These are phyloP conservation scores for Scheffersomyces titani DNA, from an alignment of 1,139 yeast species.

Conservation along the genomic window DNA sequence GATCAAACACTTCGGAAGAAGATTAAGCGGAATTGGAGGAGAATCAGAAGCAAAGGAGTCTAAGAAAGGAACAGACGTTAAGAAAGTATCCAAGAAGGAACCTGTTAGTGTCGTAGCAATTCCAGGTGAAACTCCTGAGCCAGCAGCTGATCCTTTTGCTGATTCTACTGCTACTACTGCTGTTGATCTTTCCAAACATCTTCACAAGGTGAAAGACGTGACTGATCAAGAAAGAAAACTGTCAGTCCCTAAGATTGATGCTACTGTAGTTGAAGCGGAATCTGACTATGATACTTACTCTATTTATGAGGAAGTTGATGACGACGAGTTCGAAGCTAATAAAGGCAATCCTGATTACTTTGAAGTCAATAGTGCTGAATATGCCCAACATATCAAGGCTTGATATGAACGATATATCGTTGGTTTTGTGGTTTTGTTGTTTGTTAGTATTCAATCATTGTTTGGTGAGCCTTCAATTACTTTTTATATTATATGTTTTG, in stretches of 20 bases:
- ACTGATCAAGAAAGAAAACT: slow-evolving; percentile 4
- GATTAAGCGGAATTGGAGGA: slow-evolving; percentile 9
- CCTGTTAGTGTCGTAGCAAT: slow-evolving; percentile 10
- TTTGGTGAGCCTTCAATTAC: background rate
- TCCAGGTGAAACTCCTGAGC: slow-evolving; percentile 2
- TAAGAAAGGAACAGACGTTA: slow-evolving; percentile 1
- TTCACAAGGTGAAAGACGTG: background rate
- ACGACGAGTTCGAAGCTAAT: slow-evolving; percentile 46
- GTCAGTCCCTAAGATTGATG: slow-evolving; percentile 5
- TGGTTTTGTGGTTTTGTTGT: background rate
- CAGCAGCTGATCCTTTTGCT: slow-evolving; percentile 6
- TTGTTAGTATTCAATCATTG: background rate
- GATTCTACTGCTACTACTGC: slow-evolving; percentile 9
- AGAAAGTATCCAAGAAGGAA: slow-evolving; percentile 3
- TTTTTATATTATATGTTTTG: slow-evolving; percentile 1
- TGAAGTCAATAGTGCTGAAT: slow-evolving; percentile 44
- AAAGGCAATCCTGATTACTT: slow-evolving; percentile 51
- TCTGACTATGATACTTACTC: slow-evolving; percentile 34
- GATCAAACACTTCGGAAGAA: slow-evolving; percentile 25
- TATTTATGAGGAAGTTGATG: slow-evolving; percentile 54
- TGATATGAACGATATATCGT: background rate
- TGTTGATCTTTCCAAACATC: slow-evolving; percentile 1
- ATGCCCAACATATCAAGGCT: slow-evolving; percentile 19
- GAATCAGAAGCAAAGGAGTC: background rate
- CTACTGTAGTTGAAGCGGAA: slow-evolving; percentile 6